These are phyloP conservation scores for Taxawa tesnikishii DNA, from an alignment of 2,329 filamentous ascomycete genomes.

Conservation along the genomic window DNA sequence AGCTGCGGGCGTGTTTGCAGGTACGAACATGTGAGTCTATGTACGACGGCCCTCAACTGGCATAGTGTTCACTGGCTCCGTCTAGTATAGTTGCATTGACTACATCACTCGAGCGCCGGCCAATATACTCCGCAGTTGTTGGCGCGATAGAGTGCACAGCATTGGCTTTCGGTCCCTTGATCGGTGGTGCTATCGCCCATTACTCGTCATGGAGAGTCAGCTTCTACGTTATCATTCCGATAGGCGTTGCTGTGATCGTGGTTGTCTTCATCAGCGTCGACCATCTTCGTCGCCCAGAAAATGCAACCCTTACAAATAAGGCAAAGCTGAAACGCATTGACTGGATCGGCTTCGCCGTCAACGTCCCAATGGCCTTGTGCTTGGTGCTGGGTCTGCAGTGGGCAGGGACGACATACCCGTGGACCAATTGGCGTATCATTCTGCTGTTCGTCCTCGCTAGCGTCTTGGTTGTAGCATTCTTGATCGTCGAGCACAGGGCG, in stretches of 20 bases:
- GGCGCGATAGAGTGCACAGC: conserved; percentile 14
- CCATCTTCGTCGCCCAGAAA: conserved; percentile 1
- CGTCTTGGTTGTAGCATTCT: no score
- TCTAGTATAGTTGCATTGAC: neutral
- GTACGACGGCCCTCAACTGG: no score
- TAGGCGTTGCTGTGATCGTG: conserved; percentile 20
- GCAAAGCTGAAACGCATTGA: conserved; percentile 3
- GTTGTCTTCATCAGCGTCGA: conserved; percentile 6
- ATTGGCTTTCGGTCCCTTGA: conserved; percentile 28
- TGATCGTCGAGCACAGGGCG: no score
- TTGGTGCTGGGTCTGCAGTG: neutral
- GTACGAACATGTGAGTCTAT: neutral
- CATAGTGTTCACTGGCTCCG: neutral
- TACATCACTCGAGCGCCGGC: neutral
- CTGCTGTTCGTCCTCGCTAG: no score
- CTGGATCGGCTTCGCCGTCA: conserved; percentile 3
- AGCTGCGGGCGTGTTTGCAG: neutral
- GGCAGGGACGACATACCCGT: neutral
- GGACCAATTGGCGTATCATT: conserved; percentile 14
- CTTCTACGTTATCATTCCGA: conserved; percentile 37
- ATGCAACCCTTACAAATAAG: conserved; percentile 2
- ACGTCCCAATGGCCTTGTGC: conserved; percentile 1
- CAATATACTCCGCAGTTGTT: conserved; percentile 2
- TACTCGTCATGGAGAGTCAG: conserved; percentile 33
- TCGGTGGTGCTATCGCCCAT: conserved; percentile 18